Percentiles rank a stretch among this genome's conserved stretches.
phyloP scores from a whole-genome alignment of 2,329 filamentous ascomycete genomes.

The Paraconiothyrium sp. region DNA sequence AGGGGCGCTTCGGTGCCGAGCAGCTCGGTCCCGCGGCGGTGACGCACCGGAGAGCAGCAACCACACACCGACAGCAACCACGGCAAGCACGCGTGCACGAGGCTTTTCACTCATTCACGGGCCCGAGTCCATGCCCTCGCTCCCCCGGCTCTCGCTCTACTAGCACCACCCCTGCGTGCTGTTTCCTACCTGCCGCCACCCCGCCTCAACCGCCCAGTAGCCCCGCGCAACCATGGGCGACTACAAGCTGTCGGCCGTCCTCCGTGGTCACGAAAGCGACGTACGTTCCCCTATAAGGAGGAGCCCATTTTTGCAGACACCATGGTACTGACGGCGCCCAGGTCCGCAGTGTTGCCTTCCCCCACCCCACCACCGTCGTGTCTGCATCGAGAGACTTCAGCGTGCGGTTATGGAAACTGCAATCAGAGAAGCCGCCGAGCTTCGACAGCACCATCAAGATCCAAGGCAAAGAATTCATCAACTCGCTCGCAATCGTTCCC shows the following conservation, averaged over 20 bases:
- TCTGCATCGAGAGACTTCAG: constrained; percentile 93
- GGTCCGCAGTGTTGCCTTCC: constrained; percentile 89
- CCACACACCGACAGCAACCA: neutral
- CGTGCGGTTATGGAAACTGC: constrained; percentile 83
- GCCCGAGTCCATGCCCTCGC: constrained; percentile 20
- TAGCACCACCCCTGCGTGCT: constrained; percentile 19
- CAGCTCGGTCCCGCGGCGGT: constrained; percentile 4
- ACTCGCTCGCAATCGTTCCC: constrained; percentile 79
- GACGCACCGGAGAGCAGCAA: constrained; percentile 11
- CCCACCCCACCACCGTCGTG: constrained; percentile 74
- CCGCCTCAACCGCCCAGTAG: constrained; percentile 25
- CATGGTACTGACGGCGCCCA: constrained; percentile 50
- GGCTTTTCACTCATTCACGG: constrained; percentile 2
- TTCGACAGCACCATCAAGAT: constrained; percentile 83
- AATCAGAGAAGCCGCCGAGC: constrained; percentile 69
- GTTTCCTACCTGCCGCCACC: constrained; percentile 20
- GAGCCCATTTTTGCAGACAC: neutral
- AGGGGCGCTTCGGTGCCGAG: constrained; percentile 3
- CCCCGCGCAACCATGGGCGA: constrained; percentile 69
- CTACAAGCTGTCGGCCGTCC: constrained; percentile 92
- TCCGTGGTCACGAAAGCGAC: constrained; percentile 92
- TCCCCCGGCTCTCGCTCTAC: constrained; percentile 17
- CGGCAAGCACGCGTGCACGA: constrained; percentile 5
- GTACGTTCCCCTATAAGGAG: constrained; percentile 63
- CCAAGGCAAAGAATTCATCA: constrained; percentile 86